phyloP scores from a whole-genome alignment of 2,329 filamentous ascomycete genomes.

The Lecanoromycetidae sp. region DNA sequence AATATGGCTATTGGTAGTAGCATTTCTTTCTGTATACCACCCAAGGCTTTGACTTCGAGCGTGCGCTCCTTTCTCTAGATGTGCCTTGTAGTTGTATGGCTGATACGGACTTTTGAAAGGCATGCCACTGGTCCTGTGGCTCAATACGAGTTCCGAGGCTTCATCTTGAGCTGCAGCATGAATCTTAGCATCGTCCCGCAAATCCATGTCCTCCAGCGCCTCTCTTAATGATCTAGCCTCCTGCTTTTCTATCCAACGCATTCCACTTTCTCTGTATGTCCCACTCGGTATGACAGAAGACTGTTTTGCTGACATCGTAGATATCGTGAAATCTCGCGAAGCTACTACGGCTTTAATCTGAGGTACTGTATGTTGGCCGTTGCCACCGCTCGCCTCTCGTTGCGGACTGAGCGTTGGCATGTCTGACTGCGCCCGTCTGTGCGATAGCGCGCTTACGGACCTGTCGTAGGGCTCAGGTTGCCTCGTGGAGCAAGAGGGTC shows the following conservation, averaged over 20 bases:
- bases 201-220: slow-evolving; percentile 46
- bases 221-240: slow-evolving; percentile 44
- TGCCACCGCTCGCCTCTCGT: slow-evolving; percentile 8
- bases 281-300: slow-evolving; percentile 10
- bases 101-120: slow-evolving; percentile 38
- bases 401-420: slow-evolving; percentile 14
- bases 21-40: slow-evolving; percentile 11
- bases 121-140: slow-evolving; percentile 44
- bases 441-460: slow-evolving; percentile 31
- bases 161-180: slow-evolving; percentile 49
- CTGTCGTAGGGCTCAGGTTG: slow-evolving; percentile 24
- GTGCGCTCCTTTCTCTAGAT: slow-evolving; percentile 34
- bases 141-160: slow-evolving; percentile 52
- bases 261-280: slow-evolving; percentile 42
- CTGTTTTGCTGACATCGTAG: slow-evolving; percentile 22
- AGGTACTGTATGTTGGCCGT: slow-evolving; percentile 29
- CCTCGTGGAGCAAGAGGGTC: slow-evolving; percentile 15
- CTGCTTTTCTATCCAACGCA: slow-evolving; percentile 45
- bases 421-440: slow-evolving; percentile 23
- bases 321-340: slow-evolving; percentile 29
- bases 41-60: slow-evolving; percentile 31
- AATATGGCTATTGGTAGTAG: slow-evolving; percentile 12
- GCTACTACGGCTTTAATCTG: slow-evolving; percentile 26
- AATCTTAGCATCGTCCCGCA: slow-evolving; percentile 43
- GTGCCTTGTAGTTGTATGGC: slow-evolving; percentile 34